Evolutionary conservation across 768 basidiomycete genomes (phyloP), one percentile per base, ranked within the genome.

Genomic region (Lyophyllum semitale): DNA sequence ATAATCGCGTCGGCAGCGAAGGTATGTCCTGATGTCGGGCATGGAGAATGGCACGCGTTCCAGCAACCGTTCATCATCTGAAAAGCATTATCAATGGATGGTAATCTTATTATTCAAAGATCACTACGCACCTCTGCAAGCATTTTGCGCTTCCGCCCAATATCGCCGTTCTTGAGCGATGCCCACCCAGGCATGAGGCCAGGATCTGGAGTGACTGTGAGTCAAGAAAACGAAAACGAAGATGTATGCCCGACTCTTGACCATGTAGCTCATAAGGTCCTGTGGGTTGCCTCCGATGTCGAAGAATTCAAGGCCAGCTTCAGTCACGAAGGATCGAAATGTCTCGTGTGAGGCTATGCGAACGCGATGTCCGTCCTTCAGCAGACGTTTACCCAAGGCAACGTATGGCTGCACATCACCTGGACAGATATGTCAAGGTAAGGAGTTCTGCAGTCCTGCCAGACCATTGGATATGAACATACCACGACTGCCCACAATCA

Each of bases 211-310:
- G 27, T 22, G 42, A 15, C 11, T 26, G 41, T 12, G 54, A 62
- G 46, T 51, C 29, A 45, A 42, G 44, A 43, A 35, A 49, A 20
- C 9, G 20, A 41, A 52, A 23, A 53, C 26, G 38, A n/a, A 20
- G 18, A 32, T n/a, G 44, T 26, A 32, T 32, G 38, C 61, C 77
- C 59, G 56, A 85, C 85, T 88, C 66, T 83, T 84, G 43, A 88
- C 86, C 86, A 88, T 87, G 58, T 85, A 88, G 43, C 82, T 82
- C 85, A 88, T 87, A 11, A 88, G 68, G 51, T 84, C 82, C 48
- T 81, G 78, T 0, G 85, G 86, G 66, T 84, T 75, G 1, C 85
- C 86, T 9, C 86, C 85, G 29, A 85, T 80, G 49, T 75, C 73
- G 61, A 79, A 85, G 66, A 84, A 87, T 54, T 86, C 85, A 5